These are phyloP conservation scores for Solanum hybrid DNA, from an alignment of 305 asterid species.

Conservation along the genomic window DNA sequence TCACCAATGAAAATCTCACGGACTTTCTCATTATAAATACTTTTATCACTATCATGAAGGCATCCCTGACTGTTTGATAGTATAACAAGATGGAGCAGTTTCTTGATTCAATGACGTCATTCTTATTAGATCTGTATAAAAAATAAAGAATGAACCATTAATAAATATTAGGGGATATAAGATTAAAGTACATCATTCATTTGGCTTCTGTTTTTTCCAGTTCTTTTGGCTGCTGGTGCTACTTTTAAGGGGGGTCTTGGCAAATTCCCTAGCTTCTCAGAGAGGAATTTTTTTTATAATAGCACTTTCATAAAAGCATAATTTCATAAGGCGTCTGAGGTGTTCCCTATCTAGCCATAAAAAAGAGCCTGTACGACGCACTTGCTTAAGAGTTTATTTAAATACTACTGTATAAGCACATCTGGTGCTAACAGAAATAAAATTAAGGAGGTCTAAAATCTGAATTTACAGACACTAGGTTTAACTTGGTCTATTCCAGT, in stretches of 20 bases:
- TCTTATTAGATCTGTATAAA: neutral
- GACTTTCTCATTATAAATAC: neutral
- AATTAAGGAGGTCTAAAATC: neutral
- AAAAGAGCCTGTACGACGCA: neutral
- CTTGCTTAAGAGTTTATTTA: neutral
- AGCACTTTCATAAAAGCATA: neutral
- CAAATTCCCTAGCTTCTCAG: neutral
- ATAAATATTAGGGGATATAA: neutral
- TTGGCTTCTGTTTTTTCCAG: neutral
- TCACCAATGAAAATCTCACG: neutral
- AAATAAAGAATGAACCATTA: neutral
- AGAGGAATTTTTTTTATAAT: neutral
- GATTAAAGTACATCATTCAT: neutral
- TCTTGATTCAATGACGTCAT: neutral
- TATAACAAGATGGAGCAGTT: neutral
- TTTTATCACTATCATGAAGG: neutral
- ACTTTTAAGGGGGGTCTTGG: neutral
- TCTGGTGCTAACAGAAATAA: neutral
- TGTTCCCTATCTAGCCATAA: neutral
- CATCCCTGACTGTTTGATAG: neutral
- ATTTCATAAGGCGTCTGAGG: neutral
- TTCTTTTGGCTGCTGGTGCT: neutral
- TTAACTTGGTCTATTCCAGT: neutral
- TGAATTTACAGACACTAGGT: neutral
- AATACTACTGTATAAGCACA: neutral